Evolutionary conservation across 2,329 filamentous ascomycete species (phyloP), one percentile per base, ranked within the genome.

Genomic region (Emericellopsis atlantica): DNA sequence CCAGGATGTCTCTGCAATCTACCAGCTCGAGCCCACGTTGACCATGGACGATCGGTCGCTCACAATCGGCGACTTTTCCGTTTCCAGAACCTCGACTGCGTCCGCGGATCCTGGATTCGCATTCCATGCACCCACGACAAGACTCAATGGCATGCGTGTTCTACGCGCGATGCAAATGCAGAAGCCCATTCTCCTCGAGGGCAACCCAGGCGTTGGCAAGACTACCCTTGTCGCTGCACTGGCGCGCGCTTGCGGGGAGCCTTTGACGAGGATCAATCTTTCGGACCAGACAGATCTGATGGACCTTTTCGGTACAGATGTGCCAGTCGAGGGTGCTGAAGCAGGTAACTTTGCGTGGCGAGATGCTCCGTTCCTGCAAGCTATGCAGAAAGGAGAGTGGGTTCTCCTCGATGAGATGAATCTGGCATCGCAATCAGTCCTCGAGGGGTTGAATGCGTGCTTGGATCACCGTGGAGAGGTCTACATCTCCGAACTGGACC

Each of bases 321-420:
- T 95, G 7, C 92, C 92, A 0, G 80, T 95, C 4, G 92, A 96
- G 61, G 89, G 88, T n/a, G 87, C 84, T 1, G 79, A 84, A 52
- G 83, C 88, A 7, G 92, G 92, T 1, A 83, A 85, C 44, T 98
- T 98, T 54, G 82, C 85, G 1, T 98, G 92, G 92, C 78, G 88
- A 49, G 90, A 98, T 57, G 92, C 90, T 0, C 89, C 92, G 1
- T 96, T 98, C 56, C 67, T 98, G 16, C 84, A 87, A 55, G 92
- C 92, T 0, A 96, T 98, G 90, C 92, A 96, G 56, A 84, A 78
- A 43, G 92, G 92, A 23, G 85, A 94, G 51, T 98, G 92, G 92
- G 92, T 98, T 10, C 68, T 98, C 23, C 72, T 98, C 0, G 92
- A 98, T 54, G 92, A 98, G 66, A 98, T 98, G 92, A 98, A 98